Percentiles rank a stretch among this genome's conserved stretches.
phyloP scores from a whole-genome alignment of 176 grass and related monocot species.

The Aegilops bicornis region DNA sequence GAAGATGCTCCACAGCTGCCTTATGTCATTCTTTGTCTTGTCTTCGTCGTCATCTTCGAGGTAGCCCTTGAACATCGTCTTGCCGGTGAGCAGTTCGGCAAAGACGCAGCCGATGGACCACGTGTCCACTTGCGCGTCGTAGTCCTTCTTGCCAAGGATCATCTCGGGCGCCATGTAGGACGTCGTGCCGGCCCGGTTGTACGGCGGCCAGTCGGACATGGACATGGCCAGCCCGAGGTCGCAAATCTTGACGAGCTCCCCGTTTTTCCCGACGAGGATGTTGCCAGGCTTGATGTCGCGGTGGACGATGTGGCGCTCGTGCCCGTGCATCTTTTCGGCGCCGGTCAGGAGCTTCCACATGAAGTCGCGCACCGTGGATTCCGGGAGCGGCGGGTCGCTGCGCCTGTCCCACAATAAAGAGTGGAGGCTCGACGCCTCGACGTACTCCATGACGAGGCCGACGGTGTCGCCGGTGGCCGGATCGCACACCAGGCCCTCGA shows the following conservation, averaged over 20 bases:
- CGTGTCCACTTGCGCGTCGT: conserved; percentile 32
- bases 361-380: conserved; percentile 2
- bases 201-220: not conserved
- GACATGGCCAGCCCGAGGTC: not conserved
- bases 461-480: not conserved
- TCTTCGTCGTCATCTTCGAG: not conserved
- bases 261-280: not conserved
- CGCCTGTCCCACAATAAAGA: not conserved
- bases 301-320: not conserved
- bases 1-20: conserved; percentile 22
- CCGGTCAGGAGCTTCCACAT: conserved; percentile 33
- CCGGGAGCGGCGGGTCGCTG: not conserved
- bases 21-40: not conserved
- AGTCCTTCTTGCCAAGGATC: not conserved
- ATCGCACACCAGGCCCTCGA: conserved; percentile 15
- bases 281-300: conserved; percentile 30
- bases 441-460: conserved; percentile 29
- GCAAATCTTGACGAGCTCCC: not conserved
- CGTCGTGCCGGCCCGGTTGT: conserved; percentile 17
- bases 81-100: conserved; percentile 32
- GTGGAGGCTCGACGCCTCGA: not conserved
- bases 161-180: conserved; percentile 30
- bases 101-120: conserved; percentile 45
- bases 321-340: not conserved
- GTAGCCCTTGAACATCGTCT: not conserved